A percentile compares a stretch with the other conserved stretches of the same genome.
phyloP scores from a whole-genome alignment of 139 green algal genomes.

The Helicosporidium sp. region DNA sequence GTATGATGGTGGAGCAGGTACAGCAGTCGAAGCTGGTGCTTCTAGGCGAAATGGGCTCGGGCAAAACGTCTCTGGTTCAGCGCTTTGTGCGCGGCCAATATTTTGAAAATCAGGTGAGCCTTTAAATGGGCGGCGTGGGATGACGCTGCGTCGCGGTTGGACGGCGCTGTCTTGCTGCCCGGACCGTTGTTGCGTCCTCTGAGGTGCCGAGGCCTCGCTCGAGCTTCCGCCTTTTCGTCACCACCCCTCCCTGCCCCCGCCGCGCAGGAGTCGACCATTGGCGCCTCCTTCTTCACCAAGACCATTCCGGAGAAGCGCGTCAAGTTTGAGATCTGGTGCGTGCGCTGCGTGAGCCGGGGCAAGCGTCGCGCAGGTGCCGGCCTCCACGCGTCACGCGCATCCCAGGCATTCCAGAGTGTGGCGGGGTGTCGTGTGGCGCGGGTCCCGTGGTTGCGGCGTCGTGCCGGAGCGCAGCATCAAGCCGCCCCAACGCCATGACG shows the following conservation, averaged over 20 bases:
- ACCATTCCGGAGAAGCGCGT: constrained; percentile 80
- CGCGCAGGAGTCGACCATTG: constrained; percentile 88
- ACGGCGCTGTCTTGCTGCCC: not conserved
- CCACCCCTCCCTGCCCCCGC: not conserved
- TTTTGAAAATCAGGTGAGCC: constrained; percentile 83
- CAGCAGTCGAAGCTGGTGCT: constrained; percentile 70
- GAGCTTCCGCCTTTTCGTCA: not conserved
- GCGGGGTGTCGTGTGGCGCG: no score
- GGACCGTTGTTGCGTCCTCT: not conserved
- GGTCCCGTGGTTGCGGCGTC: no score
- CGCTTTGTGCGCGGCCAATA: constrained; percentile 93
- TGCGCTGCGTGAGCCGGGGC: not conserved
- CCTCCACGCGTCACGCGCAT: no score
- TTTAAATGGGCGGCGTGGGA: not conserved
- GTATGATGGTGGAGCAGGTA: constrained; percentile 11
- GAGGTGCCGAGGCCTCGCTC: not conserved
- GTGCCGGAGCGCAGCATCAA: no score
- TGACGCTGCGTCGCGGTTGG: not conserved
- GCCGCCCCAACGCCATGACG: no score
- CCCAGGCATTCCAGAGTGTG: no score
- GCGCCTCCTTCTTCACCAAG: constrained; percentile 94
- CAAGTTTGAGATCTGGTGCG: constrained; percentile 97
- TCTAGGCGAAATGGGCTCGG: constrained; percentile 87
- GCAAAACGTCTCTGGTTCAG: constrained; percentile 85
- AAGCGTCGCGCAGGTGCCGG: no score